Base-by-base conservation (phyloP, 805 yeast genomes). In the Phaffomyces opuntiae region DNA sequence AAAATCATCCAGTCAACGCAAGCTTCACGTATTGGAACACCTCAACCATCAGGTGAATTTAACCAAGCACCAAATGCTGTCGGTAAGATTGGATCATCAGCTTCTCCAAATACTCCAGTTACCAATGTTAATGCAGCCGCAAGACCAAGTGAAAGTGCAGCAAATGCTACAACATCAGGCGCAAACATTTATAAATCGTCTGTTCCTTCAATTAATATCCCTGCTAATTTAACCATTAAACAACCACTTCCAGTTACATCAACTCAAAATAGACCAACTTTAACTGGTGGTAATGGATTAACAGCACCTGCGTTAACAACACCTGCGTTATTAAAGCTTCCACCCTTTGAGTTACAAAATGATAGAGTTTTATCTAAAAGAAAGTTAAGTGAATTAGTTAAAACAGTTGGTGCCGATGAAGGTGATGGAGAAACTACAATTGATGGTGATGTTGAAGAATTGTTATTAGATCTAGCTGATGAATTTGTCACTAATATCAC, bases 381-480 rank as follows among this genome's bases (percentile, higher is more conserved):
- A 43, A 93, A 93, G 62, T 72, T 93, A 53, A 77, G 86, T 51
- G 99, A 93, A 61, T 72, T 93, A 49, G 93, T 93, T 7, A 79
- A 81, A 59, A 79, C 87, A 2, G 86, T 82, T 14, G 93, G 90
- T 7, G 78, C 82, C 2, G 91, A 85, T 61, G 93, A 83, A 62
- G 96, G 96, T 37, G 97, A 91, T 60, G 85, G 91, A 16, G 95
- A 89, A 56, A 81, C 95, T 7, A 75, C 76, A 5, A 85, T 93
- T 47, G 99, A 91, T 63, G 98, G 97, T 26, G 97, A 93, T 64
- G 96, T 88, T 16, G 96, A 90, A 63, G 98, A 91, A 55, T 68
- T 93, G 36, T 67, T 93, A 33, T 70, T 93, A 38, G 99, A 93
- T 63, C 68, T 93, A 40, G 97, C 99, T 0, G 99, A 93, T 64